These are phyloP conservation scores for Gossypium stocksii DNA, from an alignment of 345 rosid species.

Conservation along the genomic window DNA sequence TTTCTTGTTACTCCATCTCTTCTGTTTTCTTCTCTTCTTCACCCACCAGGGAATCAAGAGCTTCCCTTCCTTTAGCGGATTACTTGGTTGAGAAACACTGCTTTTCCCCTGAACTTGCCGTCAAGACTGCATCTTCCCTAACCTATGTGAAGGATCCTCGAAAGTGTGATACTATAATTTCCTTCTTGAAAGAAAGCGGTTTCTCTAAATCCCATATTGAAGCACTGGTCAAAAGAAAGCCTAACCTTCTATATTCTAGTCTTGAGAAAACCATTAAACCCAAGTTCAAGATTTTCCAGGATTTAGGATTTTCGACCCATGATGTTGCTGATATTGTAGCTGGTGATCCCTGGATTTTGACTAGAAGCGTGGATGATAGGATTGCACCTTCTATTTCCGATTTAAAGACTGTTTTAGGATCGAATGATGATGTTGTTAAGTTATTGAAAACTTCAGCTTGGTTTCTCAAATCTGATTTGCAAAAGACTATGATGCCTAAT, in stretches of 20 bases:
- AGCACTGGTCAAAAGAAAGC: conserved; percentile 16
- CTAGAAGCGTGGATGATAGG: conserved; percentile 15
- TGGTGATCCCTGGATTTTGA: conserved; percentile 28
- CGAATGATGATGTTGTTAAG: conserved; percentile 12
- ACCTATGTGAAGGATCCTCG: not conserved
- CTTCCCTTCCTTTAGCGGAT: conserved; percentile 16
- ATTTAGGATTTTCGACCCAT: conserved; percentile 13
- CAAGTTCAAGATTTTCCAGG: conserved; percentile 26
- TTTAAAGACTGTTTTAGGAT: conserved; percentile 25
- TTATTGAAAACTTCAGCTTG: conserved; percentile 17
- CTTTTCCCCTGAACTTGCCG: conserved; percentile 24
- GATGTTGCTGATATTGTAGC: conserved; percentile 23
- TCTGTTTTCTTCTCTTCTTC: conserved; percentile 13
- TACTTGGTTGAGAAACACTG: conserved; percentile 26
- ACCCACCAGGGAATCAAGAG: not conserved
- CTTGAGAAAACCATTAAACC: conserved; percentile 26
- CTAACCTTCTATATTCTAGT: conserved; percentile 14
- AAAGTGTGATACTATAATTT: conserved; percentile 21
- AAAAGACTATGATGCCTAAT: conserved; percentile 30
- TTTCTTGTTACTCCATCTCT: not conserved
- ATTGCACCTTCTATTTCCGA: conserved; percentile 14
- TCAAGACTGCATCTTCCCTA: conserved; percentile 17
- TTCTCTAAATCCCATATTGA: conserved; percentile 26
- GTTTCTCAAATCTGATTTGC: conserved; percentile 25
- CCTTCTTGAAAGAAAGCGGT: conserved; percentile 26